These are phyloP conservation scores for Adansonia rubrostipa DNA, from an alignment of 441 rosid genomes.

Conservation along the genomic window DNA sequence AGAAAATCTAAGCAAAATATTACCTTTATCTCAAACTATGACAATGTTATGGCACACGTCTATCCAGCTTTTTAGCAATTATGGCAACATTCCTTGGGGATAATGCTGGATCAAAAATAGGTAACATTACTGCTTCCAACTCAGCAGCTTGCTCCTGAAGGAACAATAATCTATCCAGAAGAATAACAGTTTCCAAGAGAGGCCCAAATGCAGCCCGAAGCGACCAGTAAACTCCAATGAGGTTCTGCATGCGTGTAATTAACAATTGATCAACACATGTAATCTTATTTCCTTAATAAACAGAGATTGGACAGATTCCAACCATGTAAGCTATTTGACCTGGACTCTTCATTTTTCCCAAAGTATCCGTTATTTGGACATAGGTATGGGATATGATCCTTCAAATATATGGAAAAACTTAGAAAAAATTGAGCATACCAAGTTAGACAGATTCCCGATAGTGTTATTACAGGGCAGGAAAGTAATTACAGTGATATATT, in stretches of 20 bases:
- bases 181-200: conserved; percentile 75
- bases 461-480: no score
- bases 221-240: conserved; percentile 89
- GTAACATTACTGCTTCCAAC: conserved; percentile 64
- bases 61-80: conserved; percentile 60
- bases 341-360: no score
- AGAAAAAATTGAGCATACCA: no score
- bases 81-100: conserved; percentile 91
- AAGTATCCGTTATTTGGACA: no score
- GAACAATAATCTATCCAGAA: conserved; percentile 86
- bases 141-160: conserved; percentile 75
- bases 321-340: not conserved
- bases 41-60: not conserved
- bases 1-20: not conserved
- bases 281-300: not conserved
- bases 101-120: conserved; percentile 72
- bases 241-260: conserved; percentile 49
- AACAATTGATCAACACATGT: not conserved
- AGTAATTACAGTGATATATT: not conserved
- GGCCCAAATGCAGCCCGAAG: conserved; percentile 90
- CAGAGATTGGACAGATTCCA: not conserved
- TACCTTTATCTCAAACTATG: not conserved
- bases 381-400: no score
- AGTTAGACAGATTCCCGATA: no score
- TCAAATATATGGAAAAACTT: no score